phyloP scores from a whole-genome alignment of 1,139 yeast genomes.

The Pichia sp. region DNA sequence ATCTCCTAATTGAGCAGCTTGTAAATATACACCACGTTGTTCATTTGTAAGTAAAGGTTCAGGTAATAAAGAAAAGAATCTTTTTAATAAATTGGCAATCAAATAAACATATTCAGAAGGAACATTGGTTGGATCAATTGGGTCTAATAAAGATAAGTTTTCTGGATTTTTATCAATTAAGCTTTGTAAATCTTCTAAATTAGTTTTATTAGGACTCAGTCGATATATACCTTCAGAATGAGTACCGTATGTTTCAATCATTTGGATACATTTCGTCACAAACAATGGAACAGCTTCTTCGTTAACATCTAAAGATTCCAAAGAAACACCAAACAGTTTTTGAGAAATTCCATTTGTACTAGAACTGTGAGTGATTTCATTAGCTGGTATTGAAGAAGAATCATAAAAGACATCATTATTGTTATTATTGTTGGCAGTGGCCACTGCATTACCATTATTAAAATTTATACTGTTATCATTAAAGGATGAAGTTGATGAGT shows the following conservation, averaged over 20 bases:
- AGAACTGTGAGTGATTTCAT: background rate
- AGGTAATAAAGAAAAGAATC: slow-evolving; percentile 66
- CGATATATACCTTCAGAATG: slow-evolving; percentile 89
- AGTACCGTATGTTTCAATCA: slow-evolving; percentile 80
- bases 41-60: slow-evolving; percentile 65
- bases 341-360: slow-evolving; percentile 10
- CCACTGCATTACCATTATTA: background rate
- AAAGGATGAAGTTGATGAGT: slow-evolving; percentile 12
- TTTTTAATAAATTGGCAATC: slow-evolving; percentile 68
- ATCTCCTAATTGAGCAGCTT: slow-evolving; percentile 71
- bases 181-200: slow-evolving; percentile 69
- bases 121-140: slow-evolving; percentile 43
- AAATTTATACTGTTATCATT: slow-evolving; percentile 14
- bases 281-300: slow-evolving; percentile 92
- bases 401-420: background rate
- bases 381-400: background rate
- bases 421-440: background rate
- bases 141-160: slow-evolving; percentile 51
- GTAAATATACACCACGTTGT: slow-evolving; percentile 58
- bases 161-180: slow-evolving; percentile 79
- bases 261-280: slow-evolving; percentile 84
- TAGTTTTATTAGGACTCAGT: slow-evolving; percentile 74
- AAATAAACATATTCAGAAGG: slow-evolving; percentile 74
- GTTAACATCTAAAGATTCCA: slow-evolving; percentile 76
- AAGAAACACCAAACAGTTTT: slow-evolving; percentile 66